These are phyloP conservation scores for Acanthamoeba quina DNA, from an alignment of 208 protist species.

Conservation along the genomic window DNA sequence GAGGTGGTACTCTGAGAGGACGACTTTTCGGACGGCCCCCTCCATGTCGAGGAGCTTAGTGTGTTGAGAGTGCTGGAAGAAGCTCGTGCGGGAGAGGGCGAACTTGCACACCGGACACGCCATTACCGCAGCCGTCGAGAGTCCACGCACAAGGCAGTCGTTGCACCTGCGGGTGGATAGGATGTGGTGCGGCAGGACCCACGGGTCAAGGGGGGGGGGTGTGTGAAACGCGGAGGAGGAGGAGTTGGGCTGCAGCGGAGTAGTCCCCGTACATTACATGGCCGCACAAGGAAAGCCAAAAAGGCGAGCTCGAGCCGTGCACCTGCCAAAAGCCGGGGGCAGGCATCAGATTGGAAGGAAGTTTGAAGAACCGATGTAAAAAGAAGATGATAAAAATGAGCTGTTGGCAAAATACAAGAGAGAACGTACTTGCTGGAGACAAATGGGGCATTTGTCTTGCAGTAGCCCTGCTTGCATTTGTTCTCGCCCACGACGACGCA, in stretches of 20 bases:
- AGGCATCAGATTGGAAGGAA: too few relatives aligned
- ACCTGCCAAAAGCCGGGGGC: not conserved
- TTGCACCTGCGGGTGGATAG: not conserved
- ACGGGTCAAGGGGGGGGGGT: too few relatives aligned
- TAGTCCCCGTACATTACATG: not conserved
- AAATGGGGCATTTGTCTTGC: not conserved
- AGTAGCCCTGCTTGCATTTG: not conserved
- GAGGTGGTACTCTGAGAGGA: not conserved
- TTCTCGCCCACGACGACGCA: not conserved
- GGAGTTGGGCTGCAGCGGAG: not conserved
- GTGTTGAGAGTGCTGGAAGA: slow-evolving; percentile 19
- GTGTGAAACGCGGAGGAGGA: too few relatives aligned
- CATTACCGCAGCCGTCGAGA: not conserved
- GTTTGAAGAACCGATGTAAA: too few relatives aligned
- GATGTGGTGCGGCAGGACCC: too few relatives aligned
- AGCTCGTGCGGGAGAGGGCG: slow-evolving; percentile 15
- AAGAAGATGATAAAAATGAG: too few relatives aligned
- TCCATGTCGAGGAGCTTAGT: slow-evolving; percentile 7
- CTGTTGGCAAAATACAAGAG: too few relatives aligned
- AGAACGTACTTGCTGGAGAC: not conserved
- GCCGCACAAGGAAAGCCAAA: slow-evolving; percentile 1
- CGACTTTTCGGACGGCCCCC: not conserved
- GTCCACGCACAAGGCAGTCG: not conserved
- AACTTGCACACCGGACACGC: slow-evolving; percentile 26
- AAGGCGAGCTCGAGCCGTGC: not conserved